These are phyloP conservation scores for Solanum clarkiae DNA, from an alignment of 257 asterid species.

Conservation along the genomic window DNA sequence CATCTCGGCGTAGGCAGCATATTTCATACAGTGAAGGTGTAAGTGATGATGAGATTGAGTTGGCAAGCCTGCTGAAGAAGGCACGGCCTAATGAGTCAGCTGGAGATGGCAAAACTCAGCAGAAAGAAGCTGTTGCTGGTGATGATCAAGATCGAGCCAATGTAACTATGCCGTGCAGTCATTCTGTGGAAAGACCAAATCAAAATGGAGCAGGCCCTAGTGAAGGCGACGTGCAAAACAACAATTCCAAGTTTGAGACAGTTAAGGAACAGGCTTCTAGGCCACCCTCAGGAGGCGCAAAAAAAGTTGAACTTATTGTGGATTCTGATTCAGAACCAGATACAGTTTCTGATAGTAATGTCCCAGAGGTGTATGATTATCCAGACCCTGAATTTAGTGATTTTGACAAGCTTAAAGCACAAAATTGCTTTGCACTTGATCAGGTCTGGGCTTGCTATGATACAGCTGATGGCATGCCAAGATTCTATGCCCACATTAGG, in stretches of 20 bases:
- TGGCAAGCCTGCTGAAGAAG: constrained; percentile 19
- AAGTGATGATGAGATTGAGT: constrained; percentile 28
- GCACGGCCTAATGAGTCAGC: constrained; percentile 19
- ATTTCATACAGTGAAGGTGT: constrained; percentile 42
- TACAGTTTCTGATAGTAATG: constrained; percentile 1
- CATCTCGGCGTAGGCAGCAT: constrained; percentile 46
- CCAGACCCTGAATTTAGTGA: constrained; percentile 68
- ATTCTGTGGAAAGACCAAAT: constrained; percentile 5
- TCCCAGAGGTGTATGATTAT: background rate
- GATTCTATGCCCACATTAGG: constrained; percentile 57
- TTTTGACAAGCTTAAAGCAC: constrained; percentile 46
- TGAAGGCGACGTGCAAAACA: constrained; percentile 9
- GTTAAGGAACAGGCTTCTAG: constrained; percentile 1
- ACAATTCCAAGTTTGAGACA: constrained; percentile 3
- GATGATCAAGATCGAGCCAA: constrained; percentile 7
- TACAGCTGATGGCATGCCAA: constrained; percentile 57
- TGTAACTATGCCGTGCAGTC: background rate
- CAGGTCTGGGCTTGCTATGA: constrained; percentile 86
- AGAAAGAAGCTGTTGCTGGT: constrained; percentile 5
- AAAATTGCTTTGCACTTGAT: constrained; percentile 24
- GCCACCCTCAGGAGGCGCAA: constrained; percentile 7
- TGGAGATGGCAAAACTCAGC: constrained; percentile 7
- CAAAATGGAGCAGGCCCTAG: constrained; percentile 12
- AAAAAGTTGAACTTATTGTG: constrained; percentile 18
- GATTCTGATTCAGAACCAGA: constrained; percentile 33